Percentiles rank a stretch among this genome's conserved stretches.
Evolutionary conservation across 2,329 filamentous ascomycete genomes (phyloP).

Genomic region (Stromatinia cepivora): DNA sequence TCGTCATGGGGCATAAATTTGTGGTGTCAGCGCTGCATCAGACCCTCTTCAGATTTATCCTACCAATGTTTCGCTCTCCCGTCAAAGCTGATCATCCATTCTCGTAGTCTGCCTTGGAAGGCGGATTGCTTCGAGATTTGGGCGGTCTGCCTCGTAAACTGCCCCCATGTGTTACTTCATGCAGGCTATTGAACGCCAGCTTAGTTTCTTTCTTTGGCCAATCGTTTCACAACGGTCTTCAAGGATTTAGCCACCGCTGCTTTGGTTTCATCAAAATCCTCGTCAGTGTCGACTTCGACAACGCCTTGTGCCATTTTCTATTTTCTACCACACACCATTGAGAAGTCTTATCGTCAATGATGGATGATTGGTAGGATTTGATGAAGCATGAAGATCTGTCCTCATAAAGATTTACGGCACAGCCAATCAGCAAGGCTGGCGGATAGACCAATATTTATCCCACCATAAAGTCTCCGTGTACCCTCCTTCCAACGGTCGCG

Average conservation of each 20-base stretch:
- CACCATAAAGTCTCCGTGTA: background rate
- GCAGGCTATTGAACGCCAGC: background rate
- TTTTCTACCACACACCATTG: background rate
- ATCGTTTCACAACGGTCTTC: background rate
- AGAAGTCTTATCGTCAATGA: background rate
- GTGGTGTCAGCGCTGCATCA: background rate
- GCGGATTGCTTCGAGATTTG: background rate
- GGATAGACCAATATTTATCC: background rate
- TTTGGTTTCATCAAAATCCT: background rate
- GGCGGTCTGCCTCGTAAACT: background rate
- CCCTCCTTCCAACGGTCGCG: background rate
- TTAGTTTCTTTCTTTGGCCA: background rate
- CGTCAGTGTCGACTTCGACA: background rate
- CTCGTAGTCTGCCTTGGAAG: background rate
- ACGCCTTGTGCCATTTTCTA: background rate
- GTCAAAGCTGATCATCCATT: background rate
- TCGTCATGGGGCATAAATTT: background rate
- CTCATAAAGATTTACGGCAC: background rate
- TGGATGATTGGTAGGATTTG: background rate
- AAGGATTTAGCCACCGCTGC: background rate
- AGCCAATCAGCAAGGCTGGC: background rate
- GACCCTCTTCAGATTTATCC: background rate
- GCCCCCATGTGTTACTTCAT: background rate
- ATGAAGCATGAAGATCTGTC: background rate
- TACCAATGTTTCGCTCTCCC: background rate